Conservation (phyloP, 148 eudicot genomes). For the Amaranthus palmeri region DNA sequence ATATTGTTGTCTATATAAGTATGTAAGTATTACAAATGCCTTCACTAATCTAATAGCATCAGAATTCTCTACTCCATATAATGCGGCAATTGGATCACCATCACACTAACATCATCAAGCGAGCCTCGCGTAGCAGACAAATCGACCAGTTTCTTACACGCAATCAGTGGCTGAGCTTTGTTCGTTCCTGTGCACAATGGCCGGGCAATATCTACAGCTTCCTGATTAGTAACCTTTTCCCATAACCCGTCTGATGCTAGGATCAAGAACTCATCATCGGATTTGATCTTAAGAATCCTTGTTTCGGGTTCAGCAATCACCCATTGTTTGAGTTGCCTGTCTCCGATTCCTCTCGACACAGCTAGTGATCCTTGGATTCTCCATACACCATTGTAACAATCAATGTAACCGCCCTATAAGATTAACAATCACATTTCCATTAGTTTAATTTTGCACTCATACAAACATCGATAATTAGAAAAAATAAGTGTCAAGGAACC, state of each 20-base stretch:
- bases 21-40: no score
- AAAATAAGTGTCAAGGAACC: no score
- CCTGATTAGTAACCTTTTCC: slow-evolving; percentile 75
- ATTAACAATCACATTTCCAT: background rate
- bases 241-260: slow-evolving; percentile 92
- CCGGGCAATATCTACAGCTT: slow-evolving; percentile 66
- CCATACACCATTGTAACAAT: slow-evolving; percentile 74
- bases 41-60: no score
- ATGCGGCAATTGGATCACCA: slow-evolving; percentile 56
- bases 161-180: slow-evolving; percentile 37
- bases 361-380: slow-evolving; percentile 83
- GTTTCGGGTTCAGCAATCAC: slow-evolving; percentile 79
- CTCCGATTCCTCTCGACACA: slow-evolving; percentile 84
- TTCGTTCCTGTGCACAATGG: slow-evolving; percentile 31
- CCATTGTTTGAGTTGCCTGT: slow-evolving; percentile 70
- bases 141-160: slow-evolving; percentile 69
- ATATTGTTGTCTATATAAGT: no score
- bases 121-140: slow-evolving; percentile 67
- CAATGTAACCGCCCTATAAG: slow-evolving; percentile 75
- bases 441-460: no score
- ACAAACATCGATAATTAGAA: no score
- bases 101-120: slow-evolving; percentile 66
- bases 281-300: slow-evolving; percentile 30
- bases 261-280: slow-evolving; percentile 62
- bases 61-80: slow-evolving; percentile 20